Base-by-base conservation (phyloP, 179 eudicot species). In the Actinidia arguta region DNA sequence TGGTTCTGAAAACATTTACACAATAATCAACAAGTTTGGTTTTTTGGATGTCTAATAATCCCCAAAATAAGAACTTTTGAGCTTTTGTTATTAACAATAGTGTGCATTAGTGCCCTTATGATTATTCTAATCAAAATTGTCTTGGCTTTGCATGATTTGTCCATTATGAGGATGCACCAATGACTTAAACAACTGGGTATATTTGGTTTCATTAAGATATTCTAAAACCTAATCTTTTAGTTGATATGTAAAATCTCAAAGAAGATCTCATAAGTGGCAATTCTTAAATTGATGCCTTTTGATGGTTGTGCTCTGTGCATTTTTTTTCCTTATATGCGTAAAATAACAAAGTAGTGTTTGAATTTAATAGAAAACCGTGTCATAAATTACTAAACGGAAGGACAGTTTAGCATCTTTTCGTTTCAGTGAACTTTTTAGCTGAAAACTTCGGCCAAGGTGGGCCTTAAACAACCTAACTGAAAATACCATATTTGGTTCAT, bases 271-370 rank as follows among this genome's bases (percentile, higher is more conserved):
- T 50, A 61, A 39, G 79, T 58, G 46, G 79, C 3, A 75, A 7
- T 48, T 25, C n/a, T 31, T 75, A 74, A 27, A 10, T 58, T 2
- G 10, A 16, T 52, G 42, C 11, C 25, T 22, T 20, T 61, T 20
- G 78, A 25, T 24, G 18, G n/a, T 52, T 25, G 78, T 54, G 48
- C 63, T 54, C 31, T 75, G 78, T 75, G 48, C 78, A 54, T 47
- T 75, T 62, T 54, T 25, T 54, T 48, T 54, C 25, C 42, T 17
- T n/a, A 75, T 24, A 24, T n/a, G n/a, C n/a, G n/a, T n/a, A n/a
- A n/a, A n/a, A n/a, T n/a, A n/a, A n/a, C n/a, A n/a, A n/a, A n/a
- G n/a, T n/a, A n/a, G n/a, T n/a, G n/a, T n/a, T n/a, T n/a, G n/a
- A n/a, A n/a, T n/a, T n/a, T n/a, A n/a, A n/a, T n/a, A n/a, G n/a